Evolutionary conservation across 148 eudicot species (phyloP).

Genomic region (Rhododendron kiyosumense): DNA sequence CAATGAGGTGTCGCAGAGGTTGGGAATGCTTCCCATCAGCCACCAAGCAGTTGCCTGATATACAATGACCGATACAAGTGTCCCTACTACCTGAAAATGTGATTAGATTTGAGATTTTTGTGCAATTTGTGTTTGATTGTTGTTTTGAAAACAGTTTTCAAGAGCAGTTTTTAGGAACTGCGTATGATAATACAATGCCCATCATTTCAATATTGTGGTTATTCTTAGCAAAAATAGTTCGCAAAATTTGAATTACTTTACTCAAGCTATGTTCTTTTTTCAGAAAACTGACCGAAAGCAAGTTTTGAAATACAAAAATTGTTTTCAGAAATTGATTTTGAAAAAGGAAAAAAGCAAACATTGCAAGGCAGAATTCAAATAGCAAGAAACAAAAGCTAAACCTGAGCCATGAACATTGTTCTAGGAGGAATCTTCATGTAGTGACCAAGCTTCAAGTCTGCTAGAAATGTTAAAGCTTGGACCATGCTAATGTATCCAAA

Average conservation of each 20-base stretch:
- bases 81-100: slow-evolving; percentile 42
- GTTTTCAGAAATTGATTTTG: too few relatives aligned
- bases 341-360: too few relatives aligned
- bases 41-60: slow-evolving; percentile 73
- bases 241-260: too few relatives aligned
- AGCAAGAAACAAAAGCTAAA: slow-evolving; percentile 3
- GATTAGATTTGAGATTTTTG: background rate
- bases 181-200: too few relatives aligned
- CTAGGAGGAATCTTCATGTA: slow-evolving; percentile 90
- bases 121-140: too few relatives aligned
- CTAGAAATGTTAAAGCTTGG: slow-evolving; percentile 55
- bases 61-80: slow-evolving; percentile 48
- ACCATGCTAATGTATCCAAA: slow-evolving; percentile 83
- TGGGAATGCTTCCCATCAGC: slow-evolving; percentile 59
- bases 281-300: too few relatives aligned
- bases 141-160: too few relatives aligned
- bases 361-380: background rate
- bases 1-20: slow-evolving; percentile 42
- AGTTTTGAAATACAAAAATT: too few relatives aligned
- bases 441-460: slow-evolving; percentile 80
- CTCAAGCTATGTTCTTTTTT: too few relatives aligned
- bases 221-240: too few relatives aligned
- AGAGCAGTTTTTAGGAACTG: too few relatives aligned
- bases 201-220: too few relatives aligned
- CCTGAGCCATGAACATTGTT: slow-evolving; percentile 72